These are phyloP conservation scores for Ettlia oleoabundans DNA, from an alignment of 139 green algal species.

Conservation along the genomic window DNA sequence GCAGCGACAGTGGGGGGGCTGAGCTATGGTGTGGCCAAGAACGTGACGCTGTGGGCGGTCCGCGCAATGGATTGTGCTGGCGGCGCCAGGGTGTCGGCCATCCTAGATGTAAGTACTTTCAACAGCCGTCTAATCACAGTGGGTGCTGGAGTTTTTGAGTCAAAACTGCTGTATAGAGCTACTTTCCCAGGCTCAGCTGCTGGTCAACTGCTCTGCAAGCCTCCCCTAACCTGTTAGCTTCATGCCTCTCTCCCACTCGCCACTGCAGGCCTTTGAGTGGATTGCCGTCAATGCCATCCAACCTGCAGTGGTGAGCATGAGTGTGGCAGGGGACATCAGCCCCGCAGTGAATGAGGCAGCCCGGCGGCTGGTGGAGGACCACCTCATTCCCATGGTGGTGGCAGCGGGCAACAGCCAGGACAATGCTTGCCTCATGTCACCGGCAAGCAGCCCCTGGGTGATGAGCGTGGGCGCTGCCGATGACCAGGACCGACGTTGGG, in stretches of 20 bases:
- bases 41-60: slow-evolving; percentile 56
- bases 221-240: no score
- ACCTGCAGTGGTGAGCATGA: slow-evolving; percentile 69
- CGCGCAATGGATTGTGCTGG: slow-evolving; percentile 49
- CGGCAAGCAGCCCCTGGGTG: slow-evolving; percentile 41
- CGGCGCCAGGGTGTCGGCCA: slow-evolving; percentile 12
- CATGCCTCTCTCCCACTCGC: not conserved
- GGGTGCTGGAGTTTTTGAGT: no score
- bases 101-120: slow-evolving; percentile 41
- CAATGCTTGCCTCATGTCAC: slow-evolving; percentile 66
- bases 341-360: slow-evolving; percentile 65
- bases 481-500: slow-evolving; percentile 32
- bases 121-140: no score
- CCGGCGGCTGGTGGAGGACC: slow-evolving; percentile 41
- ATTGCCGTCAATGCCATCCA: slow-evolving; percentile 46
- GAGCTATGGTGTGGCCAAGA: slow-evolving; percentile 70
- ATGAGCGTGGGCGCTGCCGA: slow-evolving; percentile 63
- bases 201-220: slow-evolving; percentile 30
- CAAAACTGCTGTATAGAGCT: no score
- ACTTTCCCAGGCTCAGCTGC: slow-evolving; percentile 42
- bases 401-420: slow-evolving; percentile 60
- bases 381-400: slow-evolving; percentile 55
- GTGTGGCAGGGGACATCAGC: slow-evolving; percentile 54
- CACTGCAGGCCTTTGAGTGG: slow-evolving; percentile 54
- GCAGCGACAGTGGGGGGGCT: slow-evolving; percentile 60